These are phyloP conservation scores for Arachnopeziza araneosa DNA, from an alignment of 2,329 filamentous ascomycete species.

Conservation along the genomic window DNA sequence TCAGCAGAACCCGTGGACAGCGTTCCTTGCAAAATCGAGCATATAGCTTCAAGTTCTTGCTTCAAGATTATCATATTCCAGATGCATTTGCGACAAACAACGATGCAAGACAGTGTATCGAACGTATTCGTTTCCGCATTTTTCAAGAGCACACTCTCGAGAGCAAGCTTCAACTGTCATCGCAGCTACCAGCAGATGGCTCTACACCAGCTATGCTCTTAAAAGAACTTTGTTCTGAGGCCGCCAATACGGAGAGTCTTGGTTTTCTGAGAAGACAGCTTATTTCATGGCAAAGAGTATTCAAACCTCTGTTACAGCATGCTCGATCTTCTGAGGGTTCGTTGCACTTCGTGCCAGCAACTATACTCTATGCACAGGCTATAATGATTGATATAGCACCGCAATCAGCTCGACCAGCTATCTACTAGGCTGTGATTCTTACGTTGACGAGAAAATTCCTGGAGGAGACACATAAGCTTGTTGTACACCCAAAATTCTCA, in stretches of 20 bases:
- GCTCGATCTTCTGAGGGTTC: not conserved
- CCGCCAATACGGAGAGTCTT: not conserved
- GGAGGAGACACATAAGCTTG: too few relatives aligned
- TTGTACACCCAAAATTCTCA: too few relatives aligned
- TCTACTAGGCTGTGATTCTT: too few relatives aligned
- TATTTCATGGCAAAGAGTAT: not conserved
- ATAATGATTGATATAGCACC: not conserved
- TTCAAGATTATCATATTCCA: not conserved
- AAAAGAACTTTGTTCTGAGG: not conserved
- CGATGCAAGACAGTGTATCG: not conserved
- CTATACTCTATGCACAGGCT: not conserved
- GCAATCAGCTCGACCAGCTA: not conserved
- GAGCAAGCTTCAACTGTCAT: not conserved
- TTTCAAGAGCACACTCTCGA: too few relatives aligned
- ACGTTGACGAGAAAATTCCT: too few relatives aligned
- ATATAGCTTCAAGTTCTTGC: not conserved
- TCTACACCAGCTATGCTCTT: not conserved
- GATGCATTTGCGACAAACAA: not conserved
- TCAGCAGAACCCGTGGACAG: not conserved
- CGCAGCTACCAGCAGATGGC: not conserved
- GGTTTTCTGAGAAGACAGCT: not conserved
- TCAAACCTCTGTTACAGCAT: not conserved
- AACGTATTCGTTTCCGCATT: not conserved
- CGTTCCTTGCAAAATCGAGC: not conserved
- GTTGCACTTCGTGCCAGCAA: not conserved